phyloP scores from a whole-genome alignment of 2,329 filamentous ascomycete genomes.

The Ophiosphaerella herpotricha region DNA sequence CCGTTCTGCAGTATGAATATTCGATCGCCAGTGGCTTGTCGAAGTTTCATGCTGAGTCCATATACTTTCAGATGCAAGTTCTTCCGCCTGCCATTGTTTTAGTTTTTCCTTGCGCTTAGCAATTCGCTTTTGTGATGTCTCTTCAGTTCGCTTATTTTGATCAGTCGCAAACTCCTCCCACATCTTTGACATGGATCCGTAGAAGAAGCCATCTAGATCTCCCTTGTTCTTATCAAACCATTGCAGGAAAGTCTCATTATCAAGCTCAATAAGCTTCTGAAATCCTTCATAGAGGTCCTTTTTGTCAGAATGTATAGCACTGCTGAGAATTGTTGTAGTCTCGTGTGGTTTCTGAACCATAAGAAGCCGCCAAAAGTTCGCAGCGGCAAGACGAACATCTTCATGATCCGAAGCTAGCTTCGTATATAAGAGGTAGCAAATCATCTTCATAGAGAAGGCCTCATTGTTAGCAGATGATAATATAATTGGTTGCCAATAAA shows the following conservation, averaged over 20 bases:
- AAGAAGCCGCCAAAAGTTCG: slow-evolving; percentile 87
- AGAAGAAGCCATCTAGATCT: slow-evolving; percentile 81
- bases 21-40: slow-evolving; percentile 90
- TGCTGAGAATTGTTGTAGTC: slow-evolving; percentile 72
- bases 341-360: slow-evolving; percentile 91
- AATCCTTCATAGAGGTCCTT: slow-evolving; percentile 75
- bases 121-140: slow-evolving; percentile 72
- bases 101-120: slow-evolving; percentile 80
- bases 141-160: slow-evolving; percentile 81
- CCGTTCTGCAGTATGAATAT: slow-evolving; percentile 90
- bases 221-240: slow-evolving; percentile 86
- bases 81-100: slow-evolving; percentile 76
- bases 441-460: slow-evolving; percentile 78
- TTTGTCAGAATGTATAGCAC: slow-evolving; percentile 72
- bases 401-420: slow-evolving; percentile 76
- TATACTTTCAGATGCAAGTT: slow-evolving; percentile 69
- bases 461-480: slow-evolving; percentile 77
- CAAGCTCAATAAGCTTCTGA: slow-evolving; percentile 80
- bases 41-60: slow-evolving; percentile 83
- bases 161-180: slow-evolving; percentile 87
- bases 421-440: slow-evolving; percentile 92
- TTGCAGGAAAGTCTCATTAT: slow-evolving; percentile 82
- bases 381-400: slow-evolving; percentile 73
- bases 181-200: slow-evolving; percentile 75
- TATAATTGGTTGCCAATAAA: slow-evolving; percentile 95